These are phyloP conservation scores for Mortierella polycephala DNA, from an alignment of 371 early-diverging fungal species.

Conservation along the genomic window DNA sequence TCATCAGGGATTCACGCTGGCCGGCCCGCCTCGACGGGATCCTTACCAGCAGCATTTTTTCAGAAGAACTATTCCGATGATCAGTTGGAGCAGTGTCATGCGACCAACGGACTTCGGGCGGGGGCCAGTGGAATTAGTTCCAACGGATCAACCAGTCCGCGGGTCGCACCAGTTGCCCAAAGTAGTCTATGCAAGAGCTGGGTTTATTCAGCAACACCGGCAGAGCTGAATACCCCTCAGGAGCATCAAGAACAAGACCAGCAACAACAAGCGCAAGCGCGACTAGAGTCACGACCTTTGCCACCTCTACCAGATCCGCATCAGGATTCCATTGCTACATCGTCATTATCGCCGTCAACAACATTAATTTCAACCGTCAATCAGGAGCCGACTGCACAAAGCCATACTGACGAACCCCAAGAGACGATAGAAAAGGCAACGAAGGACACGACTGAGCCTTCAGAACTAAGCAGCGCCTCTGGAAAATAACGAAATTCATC, in stretches of 20 bases:
- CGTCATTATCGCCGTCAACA: no score
- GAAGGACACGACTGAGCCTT: no score
- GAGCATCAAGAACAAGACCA: neutral
- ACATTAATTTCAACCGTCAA: no score
- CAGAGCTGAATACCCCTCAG: neutral
- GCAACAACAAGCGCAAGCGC: neutral
- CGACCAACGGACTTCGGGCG: neutral
- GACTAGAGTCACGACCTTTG: neutral
- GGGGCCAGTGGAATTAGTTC: conserved; percentile 8
- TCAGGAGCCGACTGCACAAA: no score
- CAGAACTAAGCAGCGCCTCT: no score
- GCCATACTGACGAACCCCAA: no score
- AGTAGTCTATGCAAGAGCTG: conserved; percentile 48
- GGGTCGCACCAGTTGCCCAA: conserved; percentile 14
- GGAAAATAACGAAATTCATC: no score
- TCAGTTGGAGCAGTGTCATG: conserved; percentile 8
- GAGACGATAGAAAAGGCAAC: no score
- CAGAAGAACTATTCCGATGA: conserved; percentile 17
- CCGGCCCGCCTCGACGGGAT: conserved; percentile 17
- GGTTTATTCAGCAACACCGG: conserved; percentile 12
- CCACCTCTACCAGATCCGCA: no score
- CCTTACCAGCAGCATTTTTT: conserved; percentile 21
- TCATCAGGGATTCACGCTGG: conserved; percentile 1
- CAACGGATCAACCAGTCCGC: conserved; percentile 17
- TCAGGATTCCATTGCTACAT: no score